Evolutionary conservation across 306 rosid species (phyloP).

Genomic region (Medicago arabica): DNA sequence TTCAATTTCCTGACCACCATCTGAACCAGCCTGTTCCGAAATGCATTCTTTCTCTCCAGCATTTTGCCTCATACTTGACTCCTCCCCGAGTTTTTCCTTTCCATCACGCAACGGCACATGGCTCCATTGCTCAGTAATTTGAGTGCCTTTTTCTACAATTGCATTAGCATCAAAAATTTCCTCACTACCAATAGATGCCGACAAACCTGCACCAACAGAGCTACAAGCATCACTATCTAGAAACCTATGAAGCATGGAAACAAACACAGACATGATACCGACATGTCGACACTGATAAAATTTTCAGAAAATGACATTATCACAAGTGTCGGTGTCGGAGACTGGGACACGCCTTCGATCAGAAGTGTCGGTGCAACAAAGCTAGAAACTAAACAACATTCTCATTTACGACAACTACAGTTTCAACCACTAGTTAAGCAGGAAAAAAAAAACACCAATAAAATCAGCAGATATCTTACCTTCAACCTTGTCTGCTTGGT

Average conservation of each 20-base stretch:
- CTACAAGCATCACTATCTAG: constrained; percentile 39
- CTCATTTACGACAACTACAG: constrained; percentile 38
- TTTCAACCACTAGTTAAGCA: constrained; percentile 26
- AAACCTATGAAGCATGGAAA: neutral
- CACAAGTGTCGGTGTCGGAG: no score
- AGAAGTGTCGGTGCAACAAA: no score
- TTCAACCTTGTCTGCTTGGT: constrained; percentile 33
- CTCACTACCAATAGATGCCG: neutral
- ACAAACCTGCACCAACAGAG: constrained; percentile 36
- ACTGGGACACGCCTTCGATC: no score
- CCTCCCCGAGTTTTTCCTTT: constrained; percentile 41
- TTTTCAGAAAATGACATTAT: no score
- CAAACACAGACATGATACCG: no score
- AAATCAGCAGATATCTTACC: constrained; percentile 40
- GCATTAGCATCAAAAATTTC: constrained; percentile 20
- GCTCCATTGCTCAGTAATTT: constrained; percentile 38
- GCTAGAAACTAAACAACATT: constrained; percentile 25
- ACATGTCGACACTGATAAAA: no score
- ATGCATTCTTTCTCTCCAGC: no score
- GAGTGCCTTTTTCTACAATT: constrained; percentile 13
- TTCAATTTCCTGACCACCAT: constrained; percentile 59
- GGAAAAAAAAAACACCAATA: constrained; percentile 18
- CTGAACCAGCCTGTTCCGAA: neutral
- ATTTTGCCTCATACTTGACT: neutral
- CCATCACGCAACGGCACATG: constrained; percentile 41